phyloP scores from a whole-genome alignment of 176 grass and related monocot species.

The barley (Hordeum vulgare) region DNA sequence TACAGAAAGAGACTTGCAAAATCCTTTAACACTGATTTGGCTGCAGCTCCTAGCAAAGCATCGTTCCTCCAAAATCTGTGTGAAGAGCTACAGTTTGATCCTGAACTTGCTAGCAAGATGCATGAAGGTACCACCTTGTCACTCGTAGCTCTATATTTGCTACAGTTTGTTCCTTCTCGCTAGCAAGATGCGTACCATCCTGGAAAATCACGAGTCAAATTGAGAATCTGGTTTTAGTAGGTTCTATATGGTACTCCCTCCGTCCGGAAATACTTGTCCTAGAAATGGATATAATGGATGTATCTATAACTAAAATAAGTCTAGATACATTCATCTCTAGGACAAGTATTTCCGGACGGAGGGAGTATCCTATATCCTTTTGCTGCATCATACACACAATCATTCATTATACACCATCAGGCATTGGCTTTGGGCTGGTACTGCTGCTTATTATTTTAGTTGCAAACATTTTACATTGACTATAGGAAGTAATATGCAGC shows the following conservation, averaged over 20 bases:
- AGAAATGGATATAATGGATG: no score
- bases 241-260: not conserved
- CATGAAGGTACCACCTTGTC: constrained; percentile 78
- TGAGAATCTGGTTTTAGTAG: not conserved
- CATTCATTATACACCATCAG: not conserved
- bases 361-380: not conserved
- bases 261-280: no score
- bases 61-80: constrained; percentile 90
- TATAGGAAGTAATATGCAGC: not conserved
- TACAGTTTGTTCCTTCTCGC: not conserved
- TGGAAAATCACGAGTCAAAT: not conserved
- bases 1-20: constrained; percentile 87
- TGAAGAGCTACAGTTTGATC: constrained; percentile 85
- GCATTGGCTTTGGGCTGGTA: not conserved
- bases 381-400: not conserved
- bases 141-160: not conserved
- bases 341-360: no score
- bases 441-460: not conserved
- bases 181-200: not conserved
- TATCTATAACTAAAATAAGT: no score
- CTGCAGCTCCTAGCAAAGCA: constrained; percentile 84
- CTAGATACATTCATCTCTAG: no score
- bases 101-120: constrained; percentile 83
- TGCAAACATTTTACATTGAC: not conserved
- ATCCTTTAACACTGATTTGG: constrained; percentile 70